Evolutionary conservation across 2,329 filamentous ascomycete species (phyloP).

Genomic region (Metarhizium rileyi): DNA sequence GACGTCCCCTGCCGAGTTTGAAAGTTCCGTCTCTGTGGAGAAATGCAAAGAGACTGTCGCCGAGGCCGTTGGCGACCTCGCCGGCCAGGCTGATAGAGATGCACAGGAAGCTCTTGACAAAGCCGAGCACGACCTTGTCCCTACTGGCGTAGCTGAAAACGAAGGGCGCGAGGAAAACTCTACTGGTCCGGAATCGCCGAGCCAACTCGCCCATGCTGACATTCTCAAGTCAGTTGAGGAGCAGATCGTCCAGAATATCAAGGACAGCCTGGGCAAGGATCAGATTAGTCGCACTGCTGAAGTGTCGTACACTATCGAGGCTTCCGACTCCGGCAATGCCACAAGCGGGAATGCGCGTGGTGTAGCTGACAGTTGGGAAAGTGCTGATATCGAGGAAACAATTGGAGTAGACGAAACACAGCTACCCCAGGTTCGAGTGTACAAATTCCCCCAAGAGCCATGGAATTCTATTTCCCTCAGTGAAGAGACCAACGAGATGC

Average conservation of each 20-base stretch:
- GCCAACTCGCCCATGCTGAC: not conserved
- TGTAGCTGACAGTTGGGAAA: slow-evolving; percentile 86
- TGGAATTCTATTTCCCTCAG: slow-evolving; percentile 83
- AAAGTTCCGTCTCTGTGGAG: slow-evolving; percentile 24
- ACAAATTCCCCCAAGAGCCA: slow-evolving; percentile 93
- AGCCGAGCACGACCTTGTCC: slow-evolving; percentile 39
- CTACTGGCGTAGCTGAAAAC: slow-evolving; percentile 29
- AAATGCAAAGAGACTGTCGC: slow-evolving; percentile 64
- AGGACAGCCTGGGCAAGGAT: slow-evolving; percentile 45
- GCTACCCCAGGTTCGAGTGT: slow-evolving; percentile 62
- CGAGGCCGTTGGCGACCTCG: slow-evolving; percentile 58
- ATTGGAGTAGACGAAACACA: slow-evolving; percentile 57
- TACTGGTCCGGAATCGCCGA: slow-evolving; percentile 17
- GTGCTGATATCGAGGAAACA: slow-evolving; percentile 63
- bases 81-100: slow-evolving; percentile 38
- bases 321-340: slow-evolving; percentile 38
- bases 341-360: slow-evolving; percentile 47
- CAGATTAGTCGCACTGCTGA: slow-evolving; percentile 32
- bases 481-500: slow-evolving; percentile 42
- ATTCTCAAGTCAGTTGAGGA: slow-evolving; percentile 10
- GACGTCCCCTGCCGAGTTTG: slow-evolving; percentile 22
- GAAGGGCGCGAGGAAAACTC: slow-evolving; percentile 19
- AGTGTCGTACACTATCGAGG: slow-evolving; percentile 32
- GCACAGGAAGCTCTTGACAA: slow-evolving; percentile 57
- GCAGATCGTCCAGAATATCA: slow-evolving; percentile 23